phyloP scores from a whole-genome alignment of 768 basidiomycete species.

The Rhizopogon salebrosus region DNA sequence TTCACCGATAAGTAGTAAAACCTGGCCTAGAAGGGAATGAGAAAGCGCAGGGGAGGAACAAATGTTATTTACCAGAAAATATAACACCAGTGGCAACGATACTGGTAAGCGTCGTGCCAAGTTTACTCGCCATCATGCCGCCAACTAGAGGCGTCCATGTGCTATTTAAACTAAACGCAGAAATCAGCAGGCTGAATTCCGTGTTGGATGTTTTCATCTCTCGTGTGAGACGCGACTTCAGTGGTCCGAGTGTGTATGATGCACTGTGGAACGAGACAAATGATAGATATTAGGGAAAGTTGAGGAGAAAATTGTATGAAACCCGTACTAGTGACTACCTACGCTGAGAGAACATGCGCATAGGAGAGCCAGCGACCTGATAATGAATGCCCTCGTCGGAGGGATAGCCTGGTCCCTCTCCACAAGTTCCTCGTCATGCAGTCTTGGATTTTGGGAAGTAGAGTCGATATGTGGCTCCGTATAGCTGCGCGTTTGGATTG shows the following conservation, averaged over 20 bases:
- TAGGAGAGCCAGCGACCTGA: constrained; percentile 56
- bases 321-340: constrained; percentile 69
- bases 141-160: constrained; percentile 77
- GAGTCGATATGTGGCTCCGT: background rate
- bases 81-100: constrained; percentile 75
- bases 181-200: constrained; percentile 73
- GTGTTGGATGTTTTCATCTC: constrained; percentile 75
- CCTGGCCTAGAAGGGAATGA: constrained; percentile 43
- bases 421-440: background rate
- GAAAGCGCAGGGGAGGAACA: background rate
- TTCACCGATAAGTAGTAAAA: constrained; percentile 63
- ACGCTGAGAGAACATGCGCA: constrained; percentile 72
- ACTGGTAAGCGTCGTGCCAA: constrained; percentile 68
- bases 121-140: constrained; percentile 61
- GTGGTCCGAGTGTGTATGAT: constrained; percentile 69
- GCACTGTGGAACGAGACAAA: constrained; percentile 37
- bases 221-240: constrained; percentile 63
- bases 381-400: constrained; percentile 35
- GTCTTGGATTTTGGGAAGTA: no score
- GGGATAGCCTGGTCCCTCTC: constrained; percentile 11
- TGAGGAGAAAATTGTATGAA: background rate
- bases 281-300: constrained; percentile 2
- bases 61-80: constrained; percentile 41
- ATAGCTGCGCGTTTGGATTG: background rate
- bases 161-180: constrained; percentile 71